These are phyloP conservation scores for Pseudogymnoascus sp. DNA, from an alignment of 2,329 filamentous ascomycete species.

Conservation along the genomic window DNA sequence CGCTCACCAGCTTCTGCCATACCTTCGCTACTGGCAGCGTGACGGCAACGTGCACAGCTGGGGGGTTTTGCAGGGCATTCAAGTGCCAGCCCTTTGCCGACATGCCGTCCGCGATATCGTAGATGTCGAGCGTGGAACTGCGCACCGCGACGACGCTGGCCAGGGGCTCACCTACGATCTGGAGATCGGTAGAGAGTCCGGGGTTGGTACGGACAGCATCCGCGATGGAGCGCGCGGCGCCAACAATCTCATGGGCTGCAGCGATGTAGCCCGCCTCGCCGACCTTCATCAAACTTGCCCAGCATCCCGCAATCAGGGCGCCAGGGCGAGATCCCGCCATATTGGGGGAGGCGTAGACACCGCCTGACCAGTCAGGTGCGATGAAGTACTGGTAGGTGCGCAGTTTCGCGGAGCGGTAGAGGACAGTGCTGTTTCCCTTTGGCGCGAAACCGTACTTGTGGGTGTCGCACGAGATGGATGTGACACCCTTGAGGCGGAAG, in stretches of 20 bases:
- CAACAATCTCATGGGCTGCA: constrained; percentile 81
- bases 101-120: constrained; percentile 91
- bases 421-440: constrained; percentile 88
- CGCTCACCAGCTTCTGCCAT: constrained; percentile 68
- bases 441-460: constrained; percentile 99
- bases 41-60: constrained; percentile 89
- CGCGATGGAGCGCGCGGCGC: constrained; percentile 74
- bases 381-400: constrained; percentile 95
- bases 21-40: constrained; percentile 78
- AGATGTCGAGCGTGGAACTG: constrained; percentile 78
- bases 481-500: constrained; percentile 89
- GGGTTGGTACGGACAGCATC: constrained; percentile 64
- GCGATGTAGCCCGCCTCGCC: constrained; percentile 84
- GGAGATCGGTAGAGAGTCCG: constrained; percentile 61
- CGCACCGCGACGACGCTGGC: constrained; percentile 87
- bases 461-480: constrained; percentile 91
- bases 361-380: constrained; percentile 87
- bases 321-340: constrained; percentile 89
- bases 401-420: constrained; percentile 75
- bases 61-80: constrained; percentile 84
- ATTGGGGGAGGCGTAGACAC: constrained; percentile 88
- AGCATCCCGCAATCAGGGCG: constrained; percentile 90
- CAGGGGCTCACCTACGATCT: constrained; percentile 74
- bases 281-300: constrained; percentile 82
- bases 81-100: constrained; percentile 82